phyloP scores from a whole-genome alignment of 805 yeast species.

The Kodamaea kaohsiungensis region DNA sequence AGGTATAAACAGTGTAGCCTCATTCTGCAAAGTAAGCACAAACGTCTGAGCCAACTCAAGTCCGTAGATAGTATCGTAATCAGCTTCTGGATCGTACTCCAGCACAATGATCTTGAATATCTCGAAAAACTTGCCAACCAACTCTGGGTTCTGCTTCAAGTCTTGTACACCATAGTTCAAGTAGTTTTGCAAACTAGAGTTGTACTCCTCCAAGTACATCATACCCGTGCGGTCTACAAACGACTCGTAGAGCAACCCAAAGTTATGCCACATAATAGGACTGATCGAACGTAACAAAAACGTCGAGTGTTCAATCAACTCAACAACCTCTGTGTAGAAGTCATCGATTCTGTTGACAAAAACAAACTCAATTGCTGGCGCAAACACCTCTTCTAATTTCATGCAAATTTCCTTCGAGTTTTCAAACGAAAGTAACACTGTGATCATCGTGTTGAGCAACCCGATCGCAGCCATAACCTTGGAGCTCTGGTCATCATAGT shows the following conservation, averaged over 20 bases:
- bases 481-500: conserved; percentile 45
- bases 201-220: conserved; percentile 71
- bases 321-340: conserved; percentile 75
- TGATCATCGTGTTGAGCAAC: conserved; percentile 75
- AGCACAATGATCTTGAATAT: conserved; percentile 49
- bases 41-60: conserved; percentile 67
- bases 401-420: conserved; percentile 67
- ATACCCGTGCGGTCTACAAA: conserved; percentile 52
- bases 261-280: conserved; percentile 73
- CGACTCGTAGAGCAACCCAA: conserved; percentile 45
- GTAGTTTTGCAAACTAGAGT: conserved; percentile 73
- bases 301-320: conserved; percentile 55
- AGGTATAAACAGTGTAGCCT: conserved; percentile 47
- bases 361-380: conserved; percentile 70
- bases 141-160: conserved; percentile 39
- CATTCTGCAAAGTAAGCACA: conserved; percentile 55
- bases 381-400: conserved; percentile 63
- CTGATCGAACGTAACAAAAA: conserved; percentile 44
- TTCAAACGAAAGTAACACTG: conserved; percentile 81
- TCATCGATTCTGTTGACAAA: conserved; percentile 67
- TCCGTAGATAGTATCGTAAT: conserved; percentile 57
- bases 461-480: conserved; percentile 84
- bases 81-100: conserved; percentile 47
- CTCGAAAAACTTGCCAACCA: conserved; percentile 50
- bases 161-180: conserved; percentile 54